Base-by-base conservation (phyloP, 805 yeast genomes). In the Debaryomyces hansenii region DNA sequence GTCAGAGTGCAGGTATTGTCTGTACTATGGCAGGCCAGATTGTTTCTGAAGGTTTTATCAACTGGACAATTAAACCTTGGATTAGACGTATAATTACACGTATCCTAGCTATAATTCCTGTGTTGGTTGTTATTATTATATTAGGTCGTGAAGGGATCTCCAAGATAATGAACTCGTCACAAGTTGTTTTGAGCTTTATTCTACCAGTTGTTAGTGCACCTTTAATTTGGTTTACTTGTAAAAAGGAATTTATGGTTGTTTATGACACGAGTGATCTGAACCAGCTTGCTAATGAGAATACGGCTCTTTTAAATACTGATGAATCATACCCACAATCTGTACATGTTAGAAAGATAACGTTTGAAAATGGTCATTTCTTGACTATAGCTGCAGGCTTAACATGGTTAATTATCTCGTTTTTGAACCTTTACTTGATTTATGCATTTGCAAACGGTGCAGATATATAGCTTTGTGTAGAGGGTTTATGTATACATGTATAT, bases 11-110 rank as follows among this genome's bases (percentile, higher is more conserved):
- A 4, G 78, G 78, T 12, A 72, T 73, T 33, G 78, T 73, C 10
- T 73, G 78, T 53, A 73, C 78, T 4, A 73, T 73, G 78, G 74
- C 78, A 1, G 78, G 78, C 10, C 78, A 73, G 53, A 73, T 73
- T 45, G 64, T 73, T 12, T 64, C 72, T 33, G 78, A 73, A 50
- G 78, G 78, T 0, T 73, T 73, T 51, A 70, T 73, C 40, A 70
- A 71, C 50, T 73, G 78, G 78, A 54, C 74, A 1, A 51, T 73
- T 39, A 54, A 57, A 44, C 77, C 78, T 1, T 73, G 78, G 78
- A 55, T 69, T 6, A 64, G 78, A 46, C 57, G 78, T 40, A 58
- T 73, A 11, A 52, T 71, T 14, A 73, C 78, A 4, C 59, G 78
- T 48, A 58, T 66, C 1, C 50, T 73, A 44, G 78, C 78, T 15